phyloP scores from a whole-genome alignment of 2,329 filamentous ascomycete species.

The Epichloe sp. region DNA sequence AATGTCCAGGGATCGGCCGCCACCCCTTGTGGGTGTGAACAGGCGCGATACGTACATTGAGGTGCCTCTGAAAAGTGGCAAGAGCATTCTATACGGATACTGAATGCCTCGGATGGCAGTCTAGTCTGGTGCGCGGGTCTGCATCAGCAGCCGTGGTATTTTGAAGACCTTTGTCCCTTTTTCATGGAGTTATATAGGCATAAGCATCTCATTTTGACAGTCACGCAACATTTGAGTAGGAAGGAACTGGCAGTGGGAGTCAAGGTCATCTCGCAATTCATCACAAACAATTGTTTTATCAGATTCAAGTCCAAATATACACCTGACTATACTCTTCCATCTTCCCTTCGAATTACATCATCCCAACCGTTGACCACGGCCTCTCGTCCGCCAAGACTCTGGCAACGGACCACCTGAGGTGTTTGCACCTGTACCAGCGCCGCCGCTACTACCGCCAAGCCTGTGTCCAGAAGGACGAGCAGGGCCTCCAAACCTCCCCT shows the following conservation, averaged over 20 bases:
- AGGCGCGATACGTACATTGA: constrained; percentile 11
- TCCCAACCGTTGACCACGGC: constrained; percentile 47
- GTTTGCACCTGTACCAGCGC: constrained; percentile 21
- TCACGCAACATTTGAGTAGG: not conserved
- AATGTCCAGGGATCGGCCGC: constrained; percentile 3
- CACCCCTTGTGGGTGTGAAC: not conserved
- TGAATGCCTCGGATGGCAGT: not conserved
- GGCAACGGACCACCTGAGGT: constrained; percentile 38
- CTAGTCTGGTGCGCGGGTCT: not conserved
- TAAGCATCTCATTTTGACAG: not conserved
- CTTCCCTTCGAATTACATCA: too few relatives aligned
- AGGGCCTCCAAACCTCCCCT: constrained; percentile 39
- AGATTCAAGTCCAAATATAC: not conserved
- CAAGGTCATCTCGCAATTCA: not conserved
- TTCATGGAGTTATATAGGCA: not conserved
- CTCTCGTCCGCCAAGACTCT: constrained; percentile 51
- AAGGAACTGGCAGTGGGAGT: not conserved
- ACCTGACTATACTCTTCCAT: too few relatives aligned
- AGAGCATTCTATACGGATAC: constrained; percentile 21
- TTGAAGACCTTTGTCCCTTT: not conserved
- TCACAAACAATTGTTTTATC: not conserved
- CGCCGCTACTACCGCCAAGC: constrained; percentile 15
- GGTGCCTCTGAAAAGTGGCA: constrained; percentile 21
- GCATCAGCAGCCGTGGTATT: not conserved
- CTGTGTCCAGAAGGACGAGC: constrained; percentile 20